These are phyloP conservation scores for Penicillium sp. DNA, from an alignment of 2,329 filamentous ascomycete genomes.

Conservation along the genomic window DNA sequence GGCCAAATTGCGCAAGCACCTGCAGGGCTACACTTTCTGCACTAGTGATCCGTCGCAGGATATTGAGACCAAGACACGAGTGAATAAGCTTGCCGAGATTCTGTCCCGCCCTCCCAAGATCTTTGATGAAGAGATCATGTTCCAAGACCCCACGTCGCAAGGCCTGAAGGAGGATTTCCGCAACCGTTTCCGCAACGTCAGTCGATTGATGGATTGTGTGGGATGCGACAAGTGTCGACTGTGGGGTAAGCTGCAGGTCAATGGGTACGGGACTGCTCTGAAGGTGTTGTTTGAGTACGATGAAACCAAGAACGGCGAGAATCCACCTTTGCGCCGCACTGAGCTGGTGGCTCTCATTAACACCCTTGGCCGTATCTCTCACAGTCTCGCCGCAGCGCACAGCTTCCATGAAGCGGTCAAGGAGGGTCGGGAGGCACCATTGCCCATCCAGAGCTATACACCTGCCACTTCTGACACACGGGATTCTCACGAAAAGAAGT, in stretches of 20 bases:
- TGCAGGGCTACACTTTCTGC: constrained; percentile 85
- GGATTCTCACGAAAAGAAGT: too few relatives aligned
- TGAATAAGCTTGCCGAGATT: constrained; percentile 66
- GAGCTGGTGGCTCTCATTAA: constrained; percentile 94
- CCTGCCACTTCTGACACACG: constrained; percentile 23
- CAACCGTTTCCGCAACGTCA: constrained; percentile 94
- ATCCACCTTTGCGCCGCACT: constrained; percentile 72
- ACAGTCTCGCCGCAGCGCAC: constrained; percentile 68
- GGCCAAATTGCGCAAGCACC: constrained; percentile 77
- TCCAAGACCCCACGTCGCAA: constrained; percentile 60
- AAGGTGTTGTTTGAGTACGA: constrained; percentile 97
- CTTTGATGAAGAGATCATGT: constrained; percentile 95
- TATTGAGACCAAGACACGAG: constrained; percentile 68
- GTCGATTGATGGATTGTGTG: constrained; percentile 95
- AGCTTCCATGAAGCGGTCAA: constrained; percentile 57
- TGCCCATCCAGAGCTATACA: constrained; percentile 27
- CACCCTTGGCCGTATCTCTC: constrained; percentile 79
- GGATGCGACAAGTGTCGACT: constrained; percentile 97
- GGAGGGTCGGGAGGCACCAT: constrained; percentile 30
- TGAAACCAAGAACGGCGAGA: constrained; percentile 55
- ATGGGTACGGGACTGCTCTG: constrained; percentile 86
- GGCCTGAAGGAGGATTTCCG: constrained; percentile 94
- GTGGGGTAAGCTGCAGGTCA: constrained; percentile 95
- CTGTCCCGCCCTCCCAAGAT: constrained; percentile 66
- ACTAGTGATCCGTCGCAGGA: constrained; percentile 78